Conservation (phyloP, 1,284 basidiomycete genomes). For the Puccinia hordei region DNA sequence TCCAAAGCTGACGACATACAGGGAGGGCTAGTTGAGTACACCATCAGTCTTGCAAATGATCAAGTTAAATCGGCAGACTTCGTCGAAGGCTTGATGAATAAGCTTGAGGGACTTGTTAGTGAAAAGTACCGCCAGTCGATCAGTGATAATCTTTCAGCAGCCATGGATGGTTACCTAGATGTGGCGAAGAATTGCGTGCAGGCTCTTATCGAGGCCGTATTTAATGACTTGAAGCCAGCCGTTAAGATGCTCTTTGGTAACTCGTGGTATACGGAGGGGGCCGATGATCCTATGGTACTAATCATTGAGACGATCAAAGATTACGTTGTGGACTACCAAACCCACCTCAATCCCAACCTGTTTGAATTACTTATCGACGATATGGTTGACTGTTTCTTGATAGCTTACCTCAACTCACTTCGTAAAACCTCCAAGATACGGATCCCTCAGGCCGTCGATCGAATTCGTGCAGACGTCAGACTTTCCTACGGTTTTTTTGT, state of each 20-base stretch:
- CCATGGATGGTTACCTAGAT: constrained; percentile 96
- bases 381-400: constrained; percentile 85
- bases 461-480: constrained; percentile 78
- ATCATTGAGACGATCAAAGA: constrained; percentile 95
- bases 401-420: constrained; percentile 84
- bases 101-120: constrained; percentile 86
- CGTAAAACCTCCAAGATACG: constrained; percentile 81
- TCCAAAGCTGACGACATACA: constrained; percentile 76
- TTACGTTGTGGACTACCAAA: constrained; percentile 89
- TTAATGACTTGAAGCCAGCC: constrained; percentile 89
- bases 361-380: constrained; percentile 92
- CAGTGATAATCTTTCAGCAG: constrained; percentile 83
- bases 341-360: constrained; percentile 84
- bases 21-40: constrained; percentile 89
- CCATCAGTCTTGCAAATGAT: constrained; percentile 97
- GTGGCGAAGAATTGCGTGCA: constrained; percentile 96
- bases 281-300: constrained; percentile 72
- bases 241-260: constrained; percentile 79
- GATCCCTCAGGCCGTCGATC: constrained; percentile 79
- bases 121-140: constrained; percentile 86
- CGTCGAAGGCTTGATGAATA: constrained; percentile 78
- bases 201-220: constrained; percentile 87
- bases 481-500: constrained; percentile 79
- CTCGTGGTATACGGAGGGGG: constrained; percentile 70
- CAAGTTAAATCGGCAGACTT: constrained; percentile 96